Base-by-base conservation (phyloP, 2,329 filamentous ascomycete genomes). In the Aspergillus carbonarius region DNA sequence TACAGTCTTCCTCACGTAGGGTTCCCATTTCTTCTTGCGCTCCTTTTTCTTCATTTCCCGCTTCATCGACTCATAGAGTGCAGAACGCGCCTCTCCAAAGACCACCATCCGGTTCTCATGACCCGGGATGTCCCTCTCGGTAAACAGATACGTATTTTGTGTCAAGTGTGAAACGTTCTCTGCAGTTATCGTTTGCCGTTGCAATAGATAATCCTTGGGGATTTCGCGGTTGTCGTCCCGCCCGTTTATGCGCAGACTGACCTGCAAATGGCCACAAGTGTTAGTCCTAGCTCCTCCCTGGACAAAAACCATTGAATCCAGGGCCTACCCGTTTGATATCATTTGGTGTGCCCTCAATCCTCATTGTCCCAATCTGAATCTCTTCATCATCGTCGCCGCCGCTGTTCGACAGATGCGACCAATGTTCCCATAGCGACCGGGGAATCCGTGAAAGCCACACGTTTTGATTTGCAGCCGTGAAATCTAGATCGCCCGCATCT, bases 101-200 rank as follows among this genome's bases (percentile, higher is more conserved):
- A 74, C 69, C 17, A 76, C 72, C 54, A 75, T 70, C 17, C 76
- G 76, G 48, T 78, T 78, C 60, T 82, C 83, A 77, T 87, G 92
- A 37, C 91, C 91, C 0, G 92, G 90, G 20, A 96, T 83, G 70
- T 98, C 92, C 73, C 96, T 92, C 76, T 99, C 95, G 40, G 90
- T 92, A 72, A 99, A 99, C 57, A 98, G 81, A 72, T 90, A 96
- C 18, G 92, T 95, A 75, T 96, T 97, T 69, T 85, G 86, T 34
- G 93, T 86, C 56, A 74, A 68, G 58, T 75, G 74, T 8, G 71
- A 69, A 30, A 72, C 66, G 37, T 70, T 70, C 60, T 74, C 73
- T 9, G 76, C 60, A n/a, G 84, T 77, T 42, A 80, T 73, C 40
- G 86, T 83, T 23, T 84, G 87, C 48, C 92, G 82, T 48, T 92